These are phyloP conservation scores for Suhomyces maxii DNA, from an alignment of 1,139 yeast species.

Conservation along the genomic window DNA sequence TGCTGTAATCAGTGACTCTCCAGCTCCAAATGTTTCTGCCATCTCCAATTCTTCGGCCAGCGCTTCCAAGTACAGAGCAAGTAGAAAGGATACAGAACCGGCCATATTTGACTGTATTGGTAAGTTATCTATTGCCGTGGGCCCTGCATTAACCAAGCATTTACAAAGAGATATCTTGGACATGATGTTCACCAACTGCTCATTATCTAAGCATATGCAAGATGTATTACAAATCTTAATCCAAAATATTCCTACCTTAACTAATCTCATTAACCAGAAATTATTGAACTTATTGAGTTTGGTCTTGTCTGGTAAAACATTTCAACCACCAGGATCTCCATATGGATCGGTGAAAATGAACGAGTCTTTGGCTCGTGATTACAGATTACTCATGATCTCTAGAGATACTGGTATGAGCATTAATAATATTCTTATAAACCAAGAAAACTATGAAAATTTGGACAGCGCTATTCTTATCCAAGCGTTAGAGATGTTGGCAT, in stretches of 20 bases:
- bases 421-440: constrained; percentile 37
- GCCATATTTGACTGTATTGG: constrained; percentile 90
- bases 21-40: constrained; percentile 17
- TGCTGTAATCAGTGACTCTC: constrained; percentile 34
- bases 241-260: constrained; percentile 76
- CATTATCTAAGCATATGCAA: constrained; percentile 78
- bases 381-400: constrained; percentile 69
- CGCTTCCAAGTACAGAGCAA: constrained; percentile 57
- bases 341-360: constrained; percentile 64
- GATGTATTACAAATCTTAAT: constrained; percentile 69
- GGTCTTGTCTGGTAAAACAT: constrained; percentile 80
- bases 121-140: constrained; percentile 83
- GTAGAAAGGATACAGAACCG: constrained; percentile 74
- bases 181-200: constrained; percentile 73
- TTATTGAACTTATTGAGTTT: constrained; percentile 70
- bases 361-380: constrained; percentile 68
- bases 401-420: constrained; percentile 58
- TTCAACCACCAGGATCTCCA: constrained; percentile 89
- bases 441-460: constrained; percentile 41
- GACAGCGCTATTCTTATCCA: constrained; percentile 60
- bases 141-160: constrained; percentile 92
- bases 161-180: constrained; percentile 80
- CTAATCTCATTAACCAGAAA: constrained; percentile 68
- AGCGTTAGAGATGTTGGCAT: constrained; percentile 71
- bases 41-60: constrained; percentile 31